These are phyloP conservation scores for Stylosanthes scabra DNA, from an alignment of 331 rosid species.

Conservation along the genomic window DNA sequence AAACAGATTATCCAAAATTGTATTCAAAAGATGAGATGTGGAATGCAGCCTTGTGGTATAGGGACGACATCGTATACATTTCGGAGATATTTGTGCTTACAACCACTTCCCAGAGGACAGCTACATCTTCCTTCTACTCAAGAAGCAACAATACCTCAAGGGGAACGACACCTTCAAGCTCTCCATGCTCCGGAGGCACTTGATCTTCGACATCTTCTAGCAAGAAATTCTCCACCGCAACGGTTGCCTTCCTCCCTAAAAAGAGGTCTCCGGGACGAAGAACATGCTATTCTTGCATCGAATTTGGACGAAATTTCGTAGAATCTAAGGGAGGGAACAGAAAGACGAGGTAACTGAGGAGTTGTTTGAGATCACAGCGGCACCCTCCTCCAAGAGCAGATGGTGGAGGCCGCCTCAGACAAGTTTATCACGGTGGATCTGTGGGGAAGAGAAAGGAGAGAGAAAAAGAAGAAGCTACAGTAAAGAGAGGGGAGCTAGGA, in stretches of 20 bases:
- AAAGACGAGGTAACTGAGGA: conserved; percentile 50
- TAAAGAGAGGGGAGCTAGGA: too few species aligned
- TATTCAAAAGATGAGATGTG: conserved; percentile 71
- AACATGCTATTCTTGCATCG: conserved; percentile 30
- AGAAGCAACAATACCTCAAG: conserved; percentile 67
- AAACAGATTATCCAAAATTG: too few species aligned
- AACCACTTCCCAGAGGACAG: conserved; percentile 64
- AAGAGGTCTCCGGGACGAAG: conserved; percentile 36
- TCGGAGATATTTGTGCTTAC: conserved; percentile 71
- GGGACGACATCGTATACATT: conserved; percentile 63
- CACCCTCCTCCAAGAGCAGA: too few species aligned
- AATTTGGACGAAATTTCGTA: conserved; percentile 72
- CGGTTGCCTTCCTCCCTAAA: conserved; percentile 78
- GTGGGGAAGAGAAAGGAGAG: too few species aligned
- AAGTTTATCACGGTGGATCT: too few species aligned
- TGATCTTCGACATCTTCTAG: conserved; percentile 71
- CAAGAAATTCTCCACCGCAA: conserved; percentile 65
- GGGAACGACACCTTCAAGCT: conserved; percentile 72
- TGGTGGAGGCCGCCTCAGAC: too few species aligned
- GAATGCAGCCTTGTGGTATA: conserved; percentile 46
- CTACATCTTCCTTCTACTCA: conserved; percentile 63
- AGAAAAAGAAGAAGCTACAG: too few species aligned
- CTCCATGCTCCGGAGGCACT: conserved; percentile 62
- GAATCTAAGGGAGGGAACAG: conserved; percentile 62
- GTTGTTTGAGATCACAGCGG: conserved; percentile 49